These are phyloP conservation scores for Grifola frondosa DNA, from an alignment of 1,284 basidiomycete species.

Conservation along the genomic window DNA sequence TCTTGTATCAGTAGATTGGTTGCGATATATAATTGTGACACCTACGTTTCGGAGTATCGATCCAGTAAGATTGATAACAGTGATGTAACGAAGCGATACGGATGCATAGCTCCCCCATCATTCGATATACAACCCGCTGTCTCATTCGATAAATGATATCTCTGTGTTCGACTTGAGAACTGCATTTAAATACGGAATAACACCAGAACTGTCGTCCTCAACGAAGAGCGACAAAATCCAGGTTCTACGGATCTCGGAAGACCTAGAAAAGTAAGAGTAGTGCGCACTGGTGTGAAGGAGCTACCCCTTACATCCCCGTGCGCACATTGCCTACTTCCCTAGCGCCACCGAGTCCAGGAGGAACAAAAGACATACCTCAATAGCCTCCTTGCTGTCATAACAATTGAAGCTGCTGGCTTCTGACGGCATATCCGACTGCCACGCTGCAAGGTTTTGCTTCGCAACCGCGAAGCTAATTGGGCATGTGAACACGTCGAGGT, in stretches of 20 bases:
- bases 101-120: conserved; percentile 44
- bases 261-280: no score
- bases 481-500: conserved; percentile 40
- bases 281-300: no score
- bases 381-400: conserved; percentile 34
- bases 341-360: no score
- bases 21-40: not conserved
- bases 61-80: conserved; percentile 39
- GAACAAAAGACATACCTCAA: conserved; percentile 33
- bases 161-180: conserved; percentile 29
- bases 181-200: not conserved
- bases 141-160: conserved; percentile 35
- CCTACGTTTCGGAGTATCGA: conserved; percentile 38
- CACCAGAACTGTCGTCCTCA: not conserved
- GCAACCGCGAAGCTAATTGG: conserved; percentile 34
- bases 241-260: no score
- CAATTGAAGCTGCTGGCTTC: conserved; percentile 35
- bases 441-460: conserved; percentile 33
- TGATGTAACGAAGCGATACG: conserved; percentile 46
- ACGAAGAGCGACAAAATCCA: no score
- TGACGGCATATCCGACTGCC: conserved; percentile 39
- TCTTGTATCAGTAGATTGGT: not conserved
- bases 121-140: conserved; percentile 40
- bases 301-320: no score
- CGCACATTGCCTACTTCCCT: no score